Conservation (phyloP, 768 basidiomycete species). For the Lyophyllum decastes region DNA sequence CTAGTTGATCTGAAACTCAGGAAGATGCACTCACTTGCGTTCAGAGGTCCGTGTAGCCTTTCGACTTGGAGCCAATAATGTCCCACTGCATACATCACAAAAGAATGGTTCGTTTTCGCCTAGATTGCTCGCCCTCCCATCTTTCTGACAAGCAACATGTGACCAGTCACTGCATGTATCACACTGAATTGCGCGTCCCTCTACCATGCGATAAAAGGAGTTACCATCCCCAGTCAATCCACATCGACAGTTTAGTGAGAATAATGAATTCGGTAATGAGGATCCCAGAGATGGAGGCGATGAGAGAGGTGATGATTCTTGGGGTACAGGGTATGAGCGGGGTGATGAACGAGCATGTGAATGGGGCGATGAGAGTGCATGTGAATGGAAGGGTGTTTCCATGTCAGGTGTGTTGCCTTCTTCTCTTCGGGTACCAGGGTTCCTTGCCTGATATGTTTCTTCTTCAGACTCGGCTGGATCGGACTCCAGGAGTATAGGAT, state of each 20-base stretch:
- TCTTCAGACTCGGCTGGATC: not conserved
- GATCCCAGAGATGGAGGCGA: not conserved
- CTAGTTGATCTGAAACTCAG: not conserved
- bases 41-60: not conserved
- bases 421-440: too few species aligned
- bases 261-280: not conserved
- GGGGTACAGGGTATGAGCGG: not conserved
- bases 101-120: not conserved
- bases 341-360: too few species aligned
- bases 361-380: too few species aligned
- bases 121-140: conserved; percentile 15
- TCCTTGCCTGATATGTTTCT: not conserved
- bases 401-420: too few species aligned
- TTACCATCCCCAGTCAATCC: conserved; percentile 19
- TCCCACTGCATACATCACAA: not conserved
- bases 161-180: conserved; percentile 19
- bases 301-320: not conserved
- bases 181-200: conserved; percentile 21
- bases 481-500: not conserved
- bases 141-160: conserved; percentile 21
- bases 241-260: conserved; percentile 18
- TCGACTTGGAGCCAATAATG: not conserved
- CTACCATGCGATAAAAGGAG: conserved; percentile 1
- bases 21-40: not conserved
- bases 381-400: too few species aligned